Percentiles rank a stretch among this genome's conserved stretches.
Evolutionary conservation across 768 basidiomycete species (phyloP).

Genomic region (Boletus vinaceobasis): DNA sequence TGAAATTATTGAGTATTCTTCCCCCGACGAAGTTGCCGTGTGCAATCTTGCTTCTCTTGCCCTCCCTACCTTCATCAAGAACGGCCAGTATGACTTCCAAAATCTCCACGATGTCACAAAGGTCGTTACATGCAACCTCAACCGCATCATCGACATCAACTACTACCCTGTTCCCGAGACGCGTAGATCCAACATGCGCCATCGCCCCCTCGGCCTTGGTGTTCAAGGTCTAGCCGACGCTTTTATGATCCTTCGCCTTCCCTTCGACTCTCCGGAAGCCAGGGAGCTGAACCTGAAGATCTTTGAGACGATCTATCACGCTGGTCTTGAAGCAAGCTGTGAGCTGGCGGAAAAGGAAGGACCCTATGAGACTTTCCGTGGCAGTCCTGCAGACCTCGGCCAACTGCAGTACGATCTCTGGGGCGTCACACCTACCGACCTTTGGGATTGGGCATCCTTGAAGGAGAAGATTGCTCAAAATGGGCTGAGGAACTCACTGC

Average conservation of each 20-base stretch:
- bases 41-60: slow-evolving; percentile 98
- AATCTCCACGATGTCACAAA: slow-evolving; percentile 93
- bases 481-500: slow-evolving; percentile 86
- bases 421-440: slow-evolving; percentile 82
- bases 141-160: slow-evolving; percentile 91
- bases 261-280: slow-evolving; percentile 88
- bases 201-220: slow-evolving; percentile 95
- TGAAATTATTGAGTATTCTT: slow-evolving; percentile 97
- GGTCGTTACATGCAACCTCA: slow-evolving; percentile 90
- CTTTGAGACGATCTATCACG: slow-evolving; percentile 99
- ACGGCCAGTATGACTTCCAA: slow-evolving; percentile 88
- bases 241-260: slow-evolving; percentile 95
- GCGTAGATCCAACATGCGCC: slow-evolving; percentile 90
- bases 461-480: slow-evolving; percentile 80
- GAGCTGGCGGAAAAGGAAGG: slow-evolving; percentile 81
- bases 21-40: slow-evolving; percentile 95
- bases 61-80: slow-evolving; percentile 84
- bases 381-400: slow-evolving; percentile 86
- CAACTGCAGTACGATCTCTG: slow-evolving; percentile 93
- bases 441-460: slow-evolving; percentile 92
- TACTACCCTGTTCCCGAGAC: slow-evolving; percentile 95
- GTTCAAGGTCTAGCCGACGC: slow-evolving; percentile 97
- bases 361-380: slow-evolving; percentile 84
- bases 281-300: slow-evolving; percentile 90
- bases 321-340: slow-evolving; percentile 82